Percentiles rank a stretch among this genome's conserved stretches.
These are phyloP conservation scores for Cadophora sp. DNA, from an alignment of 2,329 filamentous ascomycete species.

Conservation along the genomic window DNA sequence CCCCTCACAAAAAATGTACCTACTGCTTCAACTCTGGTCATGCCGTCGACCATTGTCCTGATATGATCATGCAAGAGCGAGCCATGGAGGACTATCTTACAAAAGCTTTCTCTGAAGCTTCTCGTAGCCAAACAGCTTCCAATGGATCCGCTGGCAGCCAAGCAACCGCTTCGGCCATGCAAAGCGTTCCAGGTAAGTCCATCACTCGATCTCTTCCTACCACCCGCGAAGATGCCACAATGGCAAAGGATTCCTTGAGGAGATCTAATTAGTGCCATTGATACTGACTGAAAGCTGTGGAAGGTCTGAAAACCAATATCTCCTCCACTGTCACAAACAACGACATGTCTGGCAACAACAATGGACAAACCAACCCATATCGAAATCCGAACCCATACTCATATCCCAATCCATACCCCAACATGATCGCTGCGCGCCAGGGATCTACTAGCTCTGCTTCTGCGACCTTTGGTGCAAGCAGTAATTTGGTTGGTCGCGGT, in stretches of 20 bases:
- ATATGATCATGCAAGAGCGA: background rate
- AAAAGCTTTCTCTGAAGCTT: background rate
- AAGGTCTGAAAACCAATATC: background rate
- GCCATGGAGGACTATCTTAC: background rate
- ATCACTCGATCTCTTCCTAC: background rate
- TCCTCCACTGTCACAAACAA: background rate
- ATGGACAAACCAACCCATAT: background rate
- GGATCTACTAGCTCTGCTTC: too few relatives aligned
- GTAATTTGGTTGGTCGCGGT: too few relatives aligned
- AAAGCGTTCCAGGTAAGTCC: background rate
- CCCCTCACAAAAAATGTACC: background rate
- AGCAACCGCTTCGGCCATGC: background rate
- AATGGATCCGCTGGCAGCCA: background rate
- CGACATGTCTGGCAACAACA: background rate
- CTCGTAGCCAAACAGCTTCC: background rate
- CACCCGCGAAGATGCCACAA: background rate
- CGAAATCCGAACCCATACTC: background rate
- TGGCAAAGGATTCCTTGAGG: background rate
- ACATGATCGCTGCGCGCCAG: too few relatives aligned
- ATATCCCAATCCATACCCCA: background rate
- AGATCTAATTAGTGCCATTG: background rate
- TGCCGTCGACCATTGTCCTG: background rate
- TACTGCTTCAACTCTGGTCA: background rate
- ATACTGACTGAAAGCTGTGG: background rate
- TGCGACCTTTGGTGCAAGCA: too few relatives aligned